Base-by-base conservation (phyloP, 257 asterid species). In the Parsonsia alboflavescens region DNA sequence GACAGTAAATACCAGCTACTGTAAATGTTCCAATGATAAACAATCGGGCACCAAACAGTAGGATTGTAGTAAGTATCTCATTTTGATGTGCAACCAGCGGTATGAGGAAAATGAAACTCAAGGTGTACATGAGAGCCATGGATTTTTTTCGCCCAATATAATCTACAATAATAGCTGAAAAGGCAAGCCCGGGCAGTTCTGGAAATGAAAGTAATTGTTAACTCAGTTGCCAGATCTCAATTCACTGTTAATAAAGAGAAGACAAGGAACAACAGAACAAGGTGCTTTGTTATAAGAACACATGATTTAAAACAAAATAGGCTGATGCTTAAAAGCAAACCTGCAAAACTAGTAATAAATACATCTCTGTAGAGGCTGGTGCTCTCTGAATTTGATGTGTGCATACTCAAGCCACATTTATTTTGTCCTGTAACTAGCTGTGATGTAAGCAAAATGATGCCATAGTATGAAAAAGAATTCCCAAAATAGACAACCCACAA, bases 141-240 rank as follows among this genome's bases (percentile, higher is more conserved):
- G 87, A 84, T 80, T 80, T 75, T 83, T 88, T 92, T 63, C 93
- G 94, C 61, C 96, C 98, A 39, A 85, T 69, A 76, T 75, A 86
- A 72, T 92, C 96, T 26, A 92, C 92, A 8, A 89, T 80, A 74
- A 84, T 70, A 33, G 89, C 96, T 53, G 94, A 79, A 61, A 92
- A 50, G 45, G 85, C 73, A 74, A 88, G 77, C 66, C 94, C 98
- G 42, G 98, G 96, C 82, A 90, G 84, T 90, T 90, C 97, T 90
- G 93, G 24, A 86, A 76, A 57, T 33, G 22, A 24, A 58, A 78
- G 41, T 77, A 57, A 63, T 58, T 54, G 39, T 28, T 53, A 73
- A 65, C 52, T 69, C 36, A 26, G 13, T 13, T 71, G 68, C 12
- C 19, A 73, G 56, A 69, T 50, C 28, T 6, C 22, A 22, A 62